These are phyloP conservation scores for Pseudocercospora cruenta DNA, from an alignment of 2,329 filamentous ascomycete genomes.

Conservation along the genomic window DNA sequence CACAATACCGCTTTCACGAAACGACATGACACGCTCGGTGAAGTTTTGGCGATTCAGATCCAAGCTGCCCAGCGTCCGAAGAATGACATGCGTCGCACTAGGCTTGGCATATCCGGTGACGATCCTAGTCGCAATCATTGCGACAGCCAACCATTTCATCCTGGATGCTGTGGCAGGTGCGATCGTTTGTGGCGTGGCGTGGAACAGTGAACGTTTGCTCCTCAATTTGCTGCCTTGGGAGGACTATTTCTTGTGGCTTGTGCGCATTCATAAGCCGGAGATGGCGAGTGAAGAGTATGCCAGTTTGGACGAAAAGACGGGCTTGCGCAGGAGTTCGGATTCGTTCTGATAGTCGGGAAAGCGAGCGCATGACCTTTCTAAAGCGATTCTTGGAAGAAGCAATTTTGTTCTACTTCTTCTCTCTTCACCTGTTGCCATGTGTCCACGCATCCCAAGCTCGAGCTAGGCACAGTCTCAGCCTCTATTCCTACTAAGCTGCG, in stretches of 20 bases:
- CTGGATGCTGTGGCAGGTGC: constrained; percentile 72
- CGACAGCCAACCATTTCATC: constrained; percentile 73
- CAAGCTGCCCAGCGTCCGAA: constrained; percentile 54
- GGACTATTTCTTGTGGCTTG: constrained; percentile 67
- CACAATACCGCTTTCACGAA: constrained; percentile 61
- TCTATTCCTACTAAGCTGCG: background rate
- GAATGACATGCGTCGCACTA: constrained; percentile 53
- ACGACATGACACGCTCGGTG: constrained; percentile 41
- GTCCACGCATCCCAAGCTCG: constrained; percentile 12
- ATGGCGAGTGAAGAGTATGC: background rate
- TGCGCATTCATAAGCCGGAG: constrained; percentile 68
- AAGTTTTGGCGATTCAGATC: constrained; percentile 38
- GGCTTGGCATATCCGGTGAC: constrained; percentile 67
- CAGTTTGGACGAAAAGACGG: constrained; percentile 8
- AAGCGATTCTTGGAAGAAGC: background rate
- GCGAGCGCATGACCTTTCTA: background rate
- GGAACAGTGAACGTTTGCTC: constrained; percentile 59
- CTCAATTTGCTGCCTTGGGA: constrained; percentile 68
- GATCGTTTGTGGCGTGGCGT: constrained; percentile 66
- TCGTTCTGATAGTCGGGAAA: background rate
- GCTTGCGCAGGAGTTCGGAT: background rate
- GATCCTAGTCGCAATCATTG: constrained; percentile 69
- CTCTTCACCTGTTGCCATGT: background rate
- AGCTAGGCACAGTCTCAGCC: background rate
- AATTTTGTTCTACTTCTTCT: background rate